phyloP scores from a whole-genome alignment of 2,329 filamentous ascomycete species.

The Calonectria crousiana region DNA sequence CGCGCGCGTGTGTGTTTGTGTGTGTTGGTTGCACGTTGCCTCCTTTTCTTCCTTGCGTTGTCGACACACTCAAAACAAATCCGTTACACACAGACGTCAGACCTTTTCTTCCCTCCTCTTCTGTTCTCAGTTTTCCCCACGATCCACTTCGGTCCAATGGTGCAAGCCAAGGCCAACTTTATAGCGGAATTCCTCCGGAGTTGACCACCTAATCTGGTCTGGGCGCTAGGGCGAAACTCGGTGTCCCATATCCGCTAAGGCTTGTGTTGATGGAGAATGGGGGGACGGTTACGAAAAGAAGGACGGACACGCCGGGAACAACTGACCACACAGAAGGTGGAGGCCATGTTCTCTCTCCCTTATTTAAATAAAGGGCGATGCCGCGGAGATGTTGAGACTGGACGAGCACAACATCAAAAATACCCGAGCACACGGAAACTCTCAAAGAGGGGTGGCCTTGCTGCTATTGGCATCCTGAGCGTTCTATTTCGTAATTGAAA shows the following conservation, averaged over 20 bases:
- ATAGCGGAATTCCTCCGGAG: slow-evolving; percentile 3
- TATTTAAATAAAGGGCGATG: slow-evolving; percentile 10
- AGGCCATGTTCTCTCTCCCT: background rate
- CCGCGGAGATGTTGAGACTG: slow-evolving; percentile 20
- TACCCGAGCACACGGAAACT: background rate
- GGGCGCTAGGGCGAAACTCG: slow-evolving; percentile 8
- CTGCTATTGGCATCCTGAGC: slow-evolving; percentile 37
- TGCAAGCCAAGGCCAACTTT: background rate
- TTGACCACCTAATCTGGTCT: slow-evolving; percentile 14
- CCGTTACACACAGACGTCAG: slow-evolving; percentile 1
- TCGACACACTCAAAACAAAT: background rate
- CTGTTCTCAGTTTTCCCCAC: background rate
- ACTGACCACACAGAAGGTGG: background rate
- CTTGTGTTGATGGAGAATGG: background rate
- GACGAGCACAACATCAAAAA: background rate
- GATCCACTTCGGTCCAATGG: background rate
- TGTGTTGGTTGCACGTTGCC: background rate
- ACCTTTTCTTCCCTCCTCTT: background rate
- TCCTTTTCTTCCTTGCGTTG: background rate
- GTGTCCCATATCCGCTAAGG: background rate
- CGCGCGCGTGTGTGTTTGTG: too few relatives aligned
- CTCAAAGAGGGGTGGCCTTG: background rate
- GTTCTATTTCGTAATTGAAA: slow-evolving; percentile 45
- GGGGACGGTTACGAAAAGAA: background rate
- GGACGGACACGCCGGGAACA: background rate